Evolutionary conservation across 2,329 filamentous ascomycete species (phyloP).

Genomic region (Trichocomaceae sp.): DNA sequence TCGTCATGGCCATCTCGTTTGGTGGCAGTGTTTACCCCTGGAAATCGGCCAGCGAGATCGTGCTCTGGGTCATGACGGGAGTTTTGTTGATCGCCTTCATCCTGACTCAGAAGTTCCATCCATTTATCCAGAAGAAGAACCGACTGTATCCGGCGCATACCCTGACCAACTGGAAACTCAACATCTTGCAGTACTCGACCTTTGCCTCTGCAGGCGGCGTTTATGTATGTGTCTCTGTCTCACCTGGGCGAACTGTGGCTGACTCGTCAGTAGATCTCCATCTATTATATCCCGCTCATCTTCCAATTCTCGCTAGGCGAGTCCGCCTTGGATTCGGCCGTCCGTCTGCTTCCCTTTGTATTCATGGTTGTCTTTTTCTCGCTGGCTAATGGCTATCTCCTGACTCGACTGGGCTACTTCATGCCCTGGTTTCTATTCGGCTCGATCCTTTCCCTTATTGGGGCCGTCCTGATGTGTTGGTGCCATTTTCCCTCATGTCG

Average conservation of each 20-base stretch:
- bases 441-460: neutral
- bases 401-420: neutral
- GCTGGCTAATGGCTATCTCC: neutral
- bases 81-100: conserved; percentile 41
- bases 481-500: no score
- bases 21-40: conserved; percentile 46
- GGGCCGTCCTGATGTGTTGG: neutral
- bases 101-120: conserved; percentile 35
- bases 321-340: conserved; percentile 21
- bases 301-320: conserved; percentile 47
- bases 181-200: no score
- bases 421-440: neutral
- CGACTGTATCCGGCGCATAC: no score
- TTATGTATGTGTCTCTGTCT: neutral
- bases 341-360: conserved; percentile 24
- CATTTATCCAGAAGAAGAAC: no score
- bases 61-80: conserved; percentile 43
- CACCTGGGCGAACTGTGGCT: conserved; percentile 19
- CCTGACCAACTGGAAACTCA: no score
- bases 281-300: conserved; percentile 50
- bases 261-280: conserved; percentile 26
- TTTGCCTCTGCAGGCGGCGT: neutral
- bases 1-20: conserved; percentile 46
- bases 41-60: conserved; percentile 40
- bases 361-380: neutral